Conservation (phyloP, 2,329 filamentous ascomycete species). For the Periconia macrospinosa region DNA sequence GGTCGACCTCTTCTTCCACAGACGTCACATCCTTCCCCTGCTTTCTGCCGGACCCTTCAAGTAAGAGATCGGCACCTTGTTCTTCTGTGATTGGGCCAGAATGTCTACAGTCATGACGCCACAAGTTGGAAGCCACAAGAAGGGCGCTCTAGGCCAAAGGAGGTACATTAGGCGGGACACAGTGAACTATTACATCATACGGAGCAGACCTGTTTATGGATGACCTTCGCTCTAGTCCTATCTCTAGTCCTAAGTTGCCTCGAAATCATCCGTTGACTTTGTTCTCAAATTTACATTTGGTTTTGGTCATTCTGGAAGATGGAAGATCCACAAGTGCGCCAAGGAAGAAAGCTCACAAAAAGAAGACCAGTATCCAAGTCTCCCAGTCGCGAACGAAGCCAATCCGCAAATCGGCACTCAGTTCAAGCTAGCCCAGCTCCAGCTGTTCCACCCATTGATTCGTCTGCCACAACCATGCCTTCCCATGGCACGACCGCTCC, state of each 20-base stretch:
- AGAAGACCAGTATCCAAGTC: constrained; percentile 20
- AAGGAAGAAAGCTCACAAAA: constrained; percentile 38
- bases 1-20: constrained; percentile 17
- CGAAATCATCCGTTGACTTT: constrained; percentile 4
- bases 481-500: constrained; percentile 18
- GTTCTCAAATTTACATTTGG: background rate
- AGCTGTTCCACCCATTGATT: constrained; percentile 17
- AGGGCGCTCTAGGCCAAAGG: background rate
- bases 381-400: constrained; percentile 21
- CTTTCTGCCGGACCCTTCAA: background rate
- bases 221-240: background rate
- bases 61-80: background rate
- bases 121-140: constrained; percentile 1
- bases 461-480: constrained; percentile 1
- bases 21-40: background rate
- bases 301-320: constrained; percentile 3
- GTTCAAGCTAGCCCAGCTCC: constrained; percentile 5
- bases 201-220: constrained; percentile 3
- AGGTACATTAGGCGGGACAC: background rate
- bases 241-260: background rate
- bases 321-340: constrained; percentile 15
- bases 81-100: background rate
- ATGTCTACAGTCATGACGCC: background rate
- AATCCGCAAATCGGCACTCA: background rate
- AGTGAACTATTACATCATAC: constrained; percentile 1